Evolutionary conservation across 176 grass and related monocot species (phyloP).

Genomic region (Cenchrus purpureus): DNA sequence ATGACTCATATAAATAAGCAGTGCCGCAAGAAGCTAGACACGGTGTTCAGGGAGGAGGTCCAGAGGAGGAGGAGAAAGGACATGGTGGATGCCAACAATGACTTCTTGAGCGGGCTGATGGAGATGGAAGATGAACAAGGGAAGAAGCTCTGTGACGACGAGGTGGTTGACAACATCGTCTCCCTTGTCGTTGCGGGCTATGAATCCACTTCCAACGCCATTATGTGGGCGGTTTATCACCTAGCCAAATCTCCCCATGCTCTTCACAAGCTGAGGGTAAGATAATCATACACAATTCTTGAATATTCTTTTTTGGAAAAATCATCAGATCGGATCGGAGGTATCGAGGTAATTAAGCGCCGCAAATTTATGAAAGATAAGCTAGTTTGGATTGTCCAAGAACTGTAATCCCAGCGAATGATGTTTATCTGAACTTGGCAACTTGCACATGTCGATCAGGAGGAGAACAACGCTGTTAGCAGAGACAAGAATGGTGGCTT

Average conservation of each 20-base stretch:
- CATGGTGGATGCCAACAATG: not conserved
- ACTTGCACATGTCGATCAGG: not conserved
- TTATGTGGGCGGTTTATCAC: constrained; percentile 54
- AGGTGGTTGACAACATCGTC: constrained; percentile 50
- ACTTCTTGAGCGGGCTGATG: constrained; percentile 45
- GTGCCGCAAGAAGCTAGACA: constrained; percentile 34
- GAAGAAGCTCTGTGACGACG: constrained; percentile 30
- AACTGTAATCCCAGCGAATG: too few relatives aligned
- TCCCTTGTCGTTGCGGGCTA: constrained; percentile 34
- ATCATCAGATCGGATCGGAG: too few relatives aligned
- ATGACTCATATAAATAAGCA: not conserved
- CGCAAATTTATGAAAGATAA: not conserved
- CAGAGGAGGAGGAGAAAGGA: constrained; percentile 24
- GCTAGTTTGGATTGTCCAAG: not conserved
- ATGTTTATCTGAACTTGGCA: not conserved
- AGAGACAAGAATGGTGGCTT: constrained; percentile 40
- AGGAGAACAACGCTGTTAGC: constrained; percentile 18
- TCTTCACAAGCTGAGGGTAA: constrained; percentile 45
- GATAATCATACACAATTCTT: not conserved
- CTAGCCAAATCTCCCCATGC: constrained; percentile 29
- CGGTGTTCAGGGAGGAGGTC: constrained; percentile 42
- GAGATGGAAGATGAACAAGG: constrained; percentile 41
- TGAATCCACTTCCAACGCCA: constrained; percentile 39
- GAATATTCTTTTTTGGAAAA: too few relatives aligned
- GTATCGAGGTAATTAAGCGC: too few relatives aligned